phyloP scores from a whole-genome alignment of 768 basidiomycete species.

The Clitopilus passeckerianus region DNA sequence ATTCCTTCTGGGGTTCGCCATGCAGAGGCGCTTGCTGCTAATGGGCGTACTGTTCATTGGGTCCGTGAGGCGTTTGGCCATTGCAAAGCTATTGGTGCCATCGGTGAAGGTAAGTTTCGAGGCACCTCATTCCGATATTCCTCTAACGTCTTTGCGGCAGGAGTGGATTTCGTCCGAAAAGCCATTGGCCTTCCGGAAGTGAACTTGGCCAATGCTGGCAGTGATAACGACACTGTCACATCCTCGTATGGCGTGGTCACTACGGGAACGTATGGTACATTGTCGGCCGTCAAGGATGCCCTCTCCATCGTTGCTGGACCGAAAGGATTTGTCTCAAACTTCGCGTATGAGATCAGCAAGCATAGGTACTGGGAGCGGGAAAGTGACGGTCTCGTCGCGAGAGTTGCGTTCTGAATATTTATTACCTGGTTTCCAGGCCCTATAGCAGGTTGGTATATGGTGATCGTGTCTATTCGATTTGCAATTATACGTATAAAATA shows the following conservation, averaged over 20 bases:
- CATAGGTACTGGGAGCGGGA: slow-evolving; percentile 66
- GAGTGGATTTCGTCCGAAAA: slow-evolving; percentile 40
- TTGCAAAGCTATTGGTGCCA: slow-evolving; percentile 76
- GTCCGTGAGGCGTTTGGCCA: slow-evolving; percentile 84
- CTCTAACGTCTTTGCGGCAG: slow-evolving; percentile 21
- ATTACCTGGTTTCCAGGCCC: too few relatives aligned
- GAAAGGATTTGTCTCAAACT: slow-evolving; percentile 52
- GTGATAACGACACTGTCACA: slow-evolving; percentile 33
- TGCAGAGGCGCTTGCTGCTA: slow-evolving; percentile 48
- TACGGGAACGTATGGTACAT: slow-evolving; percentile 41
- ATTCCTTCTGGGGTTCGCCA: slow-evolving; percentile 69
- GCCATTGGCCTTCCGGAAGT: slow-evolving; percentile 38
- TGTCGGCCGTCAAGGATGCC: slow-evolving; percentile 34
- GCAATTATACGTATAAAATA: too few relatives aligned
- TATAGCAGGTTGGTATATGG: neutral
- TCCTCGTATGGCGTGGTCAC: slow-evolving; percentile 63
- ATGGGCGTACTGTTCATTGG: slow-evolving; percentile 77
- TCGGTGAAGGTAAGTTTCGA: slow-evolving; percentile 52
- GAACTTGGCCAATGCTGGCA: slow-evolving; percentile 28
- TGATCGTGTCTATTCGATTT: too few relatives aligned
- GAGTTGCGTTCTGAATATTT: slow-evolving; percentile 38
- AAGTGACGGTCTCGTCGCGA: slow-evolving; percentile 44
- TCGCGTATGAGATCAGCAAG: slow-evolving; percentile 59
- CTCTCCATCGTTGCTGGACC: slow-evolving; percentile 37
- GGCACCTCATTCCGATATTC: neutral